phyloP scores from a whole-genome alignment of 2,329 filamentous ascomycete species.

The Talaromyces marneffei region DNA sequence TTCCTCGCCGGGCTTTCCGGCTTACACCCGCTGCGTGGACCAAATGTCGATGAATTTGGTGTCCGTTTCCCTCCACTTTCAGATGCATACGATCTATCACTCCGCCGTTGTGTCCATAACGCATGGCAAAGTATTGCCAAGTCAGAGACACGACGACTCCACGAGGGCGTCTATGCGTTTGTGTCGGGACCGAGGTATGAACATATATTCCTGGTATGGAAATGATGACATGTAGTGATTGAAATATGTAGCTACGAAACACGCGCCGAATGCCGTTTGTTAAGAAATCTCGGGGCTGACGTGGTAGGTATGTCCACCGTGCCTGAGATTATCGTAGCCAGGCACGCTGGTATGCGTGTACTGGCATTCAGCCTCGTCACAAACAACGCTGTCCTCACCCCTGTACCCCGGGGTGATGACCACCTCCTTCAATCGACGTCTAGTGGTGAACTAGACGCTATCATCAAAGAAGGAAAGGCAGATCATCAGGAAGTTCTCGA shows the following conservation, averaged over 20 bases:
- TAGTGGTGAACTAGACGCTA: constrained; percentile 47
- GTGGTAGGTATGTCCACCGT: constrained; percentile 67
- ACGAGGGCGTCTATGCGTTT: constrained; percentile 63
- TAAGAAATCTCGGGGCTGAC: constrained; percentile 57
- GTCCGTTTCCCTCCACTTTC: constrained; percentile 58
- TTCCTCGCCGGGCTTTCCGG: constrained; percentile 59
- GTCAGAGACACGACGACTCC: constrained; percentile 46
- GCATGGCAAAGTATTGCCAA: constrained; percentile 50
- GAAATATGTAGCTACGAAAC: constrained; percentile 53
- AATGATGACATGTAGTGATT: constrained; percentile 13
- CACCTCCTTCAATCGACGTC: constrained; percentile 47
- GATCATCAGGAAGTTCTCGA: constrained; percentile 62
- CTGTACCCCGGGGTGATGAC: constrained; percentile 55
- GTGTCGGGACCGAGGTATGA: constrained; percentile 56
- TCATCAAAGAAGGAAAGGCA: constrained; percentile 55
- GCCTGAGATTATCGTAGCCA: constrained; percentile 61
- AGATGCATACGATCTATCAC: constrained; percentile 60
- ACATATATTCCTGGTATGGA: neutral
- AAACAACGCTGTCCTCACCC: constrained; percentile 57
- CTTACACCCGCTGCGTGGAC: constrained; percentile 56
- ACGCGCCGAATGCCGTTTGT: constrained; percentile 58
- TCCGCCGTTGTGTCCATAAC: constrained; percentile 52
- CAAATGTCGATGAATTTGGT: constrained; percentile 58
- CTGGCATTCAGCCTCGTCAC: constrained; percentile 62
- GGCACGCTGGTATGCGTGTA: constrained; percentile 58